Conservation (phyloP, 805 yeast genomes). For the Kodamaea laetipori region DNA sequence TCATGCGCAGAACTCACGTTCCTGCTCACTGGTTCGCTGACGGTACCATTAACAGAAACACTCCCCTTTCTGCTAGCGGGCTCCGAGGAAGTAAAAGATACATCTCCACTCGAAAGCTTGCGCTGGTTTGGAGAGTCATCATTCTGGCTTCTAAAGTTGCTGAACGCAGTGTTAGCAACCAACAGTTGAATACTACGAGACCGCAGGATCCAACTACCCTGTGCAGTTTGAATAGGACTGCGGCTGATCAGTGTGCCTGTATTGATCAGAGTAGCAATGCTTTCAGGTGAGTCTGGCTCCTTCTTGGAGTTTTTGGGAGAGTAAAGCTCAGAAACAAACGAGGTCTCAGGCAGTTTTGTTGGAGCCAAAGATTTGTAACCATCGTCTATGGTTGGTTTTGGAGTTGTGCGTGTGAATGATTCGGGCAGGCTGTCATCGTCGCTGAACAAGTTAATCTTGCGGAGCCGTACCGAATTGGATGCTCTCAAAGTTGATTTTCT, state of each 20-base stretch:
- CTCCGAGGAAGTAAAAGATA: not conserved
- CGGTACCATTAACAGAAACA: too few species aligned
- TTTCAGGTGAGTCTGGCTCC: constrained; percentile 17
- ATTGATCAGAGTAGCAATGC: constrained; percentile 20
- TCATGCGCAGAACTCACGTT: too few species aligned
- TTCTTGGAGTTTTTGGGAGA: not conserved
- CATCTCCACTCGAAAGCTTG: constrained; percentile 1
- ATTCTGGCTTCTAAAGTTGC: constrained; percentile 28
- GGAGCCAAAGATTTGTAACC: constrained; percentile 3
- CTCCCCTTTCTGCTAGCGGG: too few species aligned
- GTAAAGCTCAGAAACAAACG: constrained; percentile 1
- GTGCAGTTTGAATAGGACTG: constrained; percentile 8
- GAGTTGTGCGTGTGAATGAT: constrained; percentile 3
- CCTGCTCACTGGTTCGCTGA: too few species aligned
- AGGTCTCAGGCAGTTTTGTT: constrained; percentile 1
- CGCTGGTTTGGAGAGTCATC: constrained; percentile 4
- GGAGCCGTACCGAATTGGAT: constrained; percentile 42
- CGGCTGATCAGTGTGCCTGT: constrained; percentile 12
- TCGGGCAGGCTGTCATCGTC: constrained; percentile 13
- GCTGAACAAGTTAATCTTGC: constrained; percentile 42
- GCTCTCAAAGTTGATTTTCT: constrained; percentile 43
- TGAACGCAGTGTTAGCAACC: constrained; percentile 40
- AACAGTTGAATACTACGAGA: constrained; percentile 24
- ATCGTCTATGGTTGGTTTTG: not conserved
- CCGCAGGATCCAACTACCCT: constrained; percentile 21